phyloP scores from a whole-genome alignment of 179 eudicot species.

The Actinidia polygama region DNA sequence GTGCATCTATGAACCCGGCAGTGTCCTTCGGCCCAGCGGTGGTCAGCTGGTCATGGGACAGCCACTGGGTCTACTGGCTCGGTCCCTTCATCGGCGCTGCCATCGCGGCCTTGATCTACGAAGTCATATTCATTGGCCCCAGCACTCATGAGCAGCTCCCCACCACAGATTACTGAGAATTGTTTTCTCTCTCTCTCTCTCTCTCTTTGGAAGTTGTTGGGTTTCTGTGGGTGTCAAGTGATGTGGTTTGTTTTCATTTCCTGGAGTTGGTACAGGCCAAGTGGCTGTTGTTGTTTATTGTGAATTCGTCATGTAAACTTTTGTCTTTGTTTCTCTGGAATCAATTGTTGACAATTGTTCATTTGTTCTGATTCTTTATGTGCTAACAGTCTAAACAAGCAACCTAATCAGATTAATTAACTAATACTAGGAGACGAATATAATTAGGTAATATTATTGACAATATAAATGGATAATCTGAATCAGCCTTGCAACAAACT shows the following conservation, averaged over 20 bases:
- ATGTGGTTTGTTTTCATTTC: background rate
- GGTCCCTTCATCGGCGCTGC: conserved; percentile 60
- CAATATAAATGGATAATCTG: too few species aligned
- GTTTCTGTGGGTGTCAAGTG: background rate
- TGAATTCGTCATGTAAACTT: conserved; percentile 7
- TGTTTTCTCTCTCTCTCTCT: background rate
- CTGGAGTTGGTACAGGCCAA: background rate
- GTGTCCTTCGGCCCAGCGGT: conserved; percentile 74
- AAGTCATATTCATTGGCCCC: conserved; percentile 46
- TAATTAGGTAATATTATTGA: background rate
- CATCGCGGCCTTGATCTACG: conserved; percentile 54
- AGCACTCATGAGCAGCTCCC: conserved; percentile 57
- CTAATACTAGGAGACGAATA: background rate
- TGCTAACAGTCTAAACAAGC: background rate
- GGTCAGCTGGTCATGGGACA: conserved; percentile 67
- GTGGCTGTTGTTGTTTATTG: background rate
- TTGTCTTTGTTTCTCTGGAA: conserved; percentile 15
- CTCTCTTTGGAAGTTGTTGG: background rate
- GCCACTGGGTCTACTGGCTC: conserved; percentile 76
- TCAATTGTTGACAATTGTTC: conserved; percentile 8
- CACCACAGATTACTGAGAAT: conserved; percentile 29
- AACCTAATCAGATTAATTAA: background rate
- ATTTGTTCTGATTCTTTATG: background rate
- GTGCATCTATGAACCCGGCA: conserved; percentile 79
- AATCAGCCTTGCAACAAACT: too few species aligned